Conservation (phyloP, 73 alveolate genomes). For the Symbiodinium natans region DNA sequence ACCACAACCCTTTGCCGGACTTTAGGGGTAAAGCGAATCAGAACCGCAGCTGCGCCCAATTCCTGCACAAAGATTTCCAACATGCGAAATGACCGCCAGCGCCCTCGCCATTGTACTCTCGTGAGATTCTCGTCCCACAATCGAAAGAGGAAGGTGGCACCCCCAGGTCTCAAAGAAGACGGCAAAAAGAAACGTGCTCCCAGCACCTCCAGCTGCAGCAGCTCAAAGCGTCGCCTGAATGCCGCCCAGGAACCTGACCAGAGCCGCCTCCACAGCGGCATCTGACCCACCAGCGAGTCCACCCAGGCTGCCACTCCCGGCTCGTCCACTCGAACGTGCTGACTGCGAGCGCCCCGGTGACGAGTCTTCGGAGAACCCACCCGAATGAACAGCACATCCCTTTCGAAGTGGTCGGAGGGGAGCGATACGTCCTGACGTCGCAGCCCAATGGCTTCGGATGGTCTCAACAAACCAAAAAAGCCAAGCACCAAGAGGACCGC, state of each 20-base stretch:
- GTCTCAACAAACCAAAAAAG: conserved; percentile 8
- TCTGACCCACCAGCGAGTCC: no score
- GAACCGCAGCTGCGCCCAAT: neutral
- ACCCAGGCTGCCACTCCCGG: neutral
- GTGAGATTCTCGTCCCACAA: neutral
- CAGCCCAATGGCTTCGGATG: neutral
- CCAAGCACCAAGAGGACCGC: conserved; percentile 21
- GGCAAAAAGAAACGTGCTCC: neutral
- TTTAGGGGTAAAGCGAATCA: neutral
- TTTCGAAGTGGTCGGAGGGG: neutral
- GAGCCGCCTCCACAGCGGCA: neutral
- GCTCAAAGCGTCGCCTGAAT: neutral
- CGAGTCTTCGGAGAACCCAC: neutral
- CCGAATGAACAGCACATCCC: neutral
- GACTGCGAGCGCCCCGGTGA: neutral
- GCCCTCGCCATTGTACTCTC: neutral
- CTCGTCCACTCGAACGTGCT: conserved; percentile 17
- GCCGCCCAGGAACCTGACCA: neutral
- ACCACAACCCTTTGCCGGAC: neutral
- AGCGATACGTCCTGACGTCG: neutral
- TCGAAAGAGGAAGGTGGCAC: conserved; percentile 8
- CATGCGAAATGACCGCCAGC: neutral
- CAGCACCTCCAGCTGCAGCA: neutral
- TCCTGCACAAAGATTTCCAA: conserved; percentile 8
- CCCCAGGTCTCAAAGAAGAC: neutral